Base-by-base conservation (phyloP, 2,329 filamentous ascomycete species). In the Pseudogymnoascus sp. region DNA sequence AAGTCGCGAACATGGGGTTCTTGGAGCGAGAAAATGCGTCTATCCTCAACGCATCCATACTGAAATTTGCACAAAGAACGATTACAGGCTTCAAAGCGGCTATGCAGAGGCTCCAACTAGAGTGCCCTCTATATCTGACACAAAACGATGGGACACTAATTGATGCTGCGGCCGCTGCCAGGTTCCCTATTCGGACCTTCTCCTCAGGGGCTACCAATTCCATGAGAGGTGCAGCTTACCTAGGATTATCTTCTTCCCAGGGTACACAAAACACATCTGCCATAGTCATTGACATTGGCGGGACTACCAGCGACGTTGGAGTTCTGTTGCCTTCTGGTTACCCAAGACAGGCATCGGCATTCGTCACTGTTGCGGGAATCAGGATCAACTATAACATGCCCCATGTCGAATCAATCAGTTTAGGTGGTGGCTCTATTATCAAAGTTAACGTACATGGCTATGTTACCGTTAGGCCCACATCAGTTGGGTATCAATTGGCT, bases 111-210 rank as follows among this genome's bases (percentile, higher is more conserved):
- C 71, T 87, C 2, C 81, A 81, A 0, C 76, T 85, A 0, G 45
- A 60, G 7, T 69, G 66, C 59, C 69, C 66, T 18, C 58, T 68
- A 3, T 87, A 84, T 64, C 75, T 88, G 39, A 85, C 84, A 0
- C 80, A 86, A 66, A 87, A 87, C 58, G 84, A 87, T 65, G 84
- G 85, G 1, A 87, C 83, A 0, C 75, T 87, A 2, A 72, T 85
- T 5, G 78, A 80, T 5, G 82, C 79, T 0, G 76, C 77, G 2
- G 74, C 77, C 60, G 84, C 84, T 1, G 78, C 82, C 0, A 73
- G 76, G 13, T 72, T 85, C 25, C 85, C 85, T 0, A 85, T 87
- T 58, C 74, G 80, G 58, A 86, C 82, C 0, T 87, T 87, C 66
- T 83, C 82, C 0, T 84, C 80, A 39, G 85, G 85, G 0, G 82